These are phyloP conservation scores for Phylloporus sp. DNA, from an alignment of 1,284 basidiomycete genomes.

Conservation along the genomic window DNA sequence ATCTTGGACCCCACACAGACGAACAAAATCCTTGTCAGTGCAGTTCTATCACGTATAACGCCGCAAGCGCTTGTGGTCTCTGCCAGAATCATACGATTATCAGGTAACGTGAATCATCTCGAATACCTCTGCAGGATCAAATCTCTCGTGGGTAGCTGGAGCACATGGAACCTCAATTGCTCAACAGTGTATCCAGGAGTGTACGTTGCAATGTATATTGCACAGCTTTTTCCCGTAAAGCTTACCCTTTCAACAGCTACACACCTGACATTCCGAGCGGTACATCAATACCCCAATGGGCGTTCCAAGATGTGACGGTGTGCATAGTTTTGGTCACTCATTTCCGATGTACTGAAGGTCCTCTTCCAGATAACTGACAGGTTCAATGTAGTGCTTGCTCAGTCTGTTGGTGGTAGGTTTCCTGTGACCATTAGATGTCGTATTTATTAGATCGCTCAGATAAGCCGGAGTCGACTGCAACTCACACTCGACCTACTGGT, in stretches of 20 bases:
- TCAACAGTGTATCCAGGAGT: neutral
- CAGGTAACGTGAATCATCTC: neutral
- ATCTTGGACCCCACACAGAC: neutral
- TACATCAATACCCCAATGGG: conserved; percentile 38
- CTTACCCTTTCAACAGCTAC: conserved; percentile 25
- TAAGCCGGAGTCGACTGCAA: conserved; percentile 33
- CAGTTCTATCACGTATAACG: neutral
- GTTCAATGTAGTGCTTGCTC: conserved; percentile 30
- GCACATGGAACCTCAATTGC: neutral
- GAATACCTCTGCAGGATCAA: neutral
- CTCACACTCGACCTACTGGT: conserved; percentile 23
- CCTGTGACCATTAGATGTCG: too few relatives aligned
- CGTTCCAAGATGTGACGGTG: conserved; percentile 37
- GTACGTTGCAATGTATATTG: conserved; percentile 17
- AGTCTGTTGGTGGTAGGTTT: conserved; percentile 28
- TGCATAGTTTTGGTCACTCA: neutral
- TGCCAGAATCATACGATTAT: neutral
- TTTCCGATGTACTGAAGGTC: neutral
- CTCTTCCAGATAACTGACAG: conserved; percentile 16
- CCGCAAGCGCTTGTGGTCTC: neutral
- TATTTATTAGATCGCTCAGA: conserved; percentile 22
- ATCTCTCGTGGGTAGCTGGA: neutral
- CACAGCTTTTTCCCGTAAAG: neutral
- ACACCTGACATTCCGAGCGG: conserved; percentile 25
- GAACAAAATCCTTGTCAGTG: neutral